Percentiles rank a stretch among this genome's conserved stretches.
Evolutionary conservation across 2,329 filamentous ascomycete species (phyloP).

Genomic region (Calonectria pteridis): DNA sequence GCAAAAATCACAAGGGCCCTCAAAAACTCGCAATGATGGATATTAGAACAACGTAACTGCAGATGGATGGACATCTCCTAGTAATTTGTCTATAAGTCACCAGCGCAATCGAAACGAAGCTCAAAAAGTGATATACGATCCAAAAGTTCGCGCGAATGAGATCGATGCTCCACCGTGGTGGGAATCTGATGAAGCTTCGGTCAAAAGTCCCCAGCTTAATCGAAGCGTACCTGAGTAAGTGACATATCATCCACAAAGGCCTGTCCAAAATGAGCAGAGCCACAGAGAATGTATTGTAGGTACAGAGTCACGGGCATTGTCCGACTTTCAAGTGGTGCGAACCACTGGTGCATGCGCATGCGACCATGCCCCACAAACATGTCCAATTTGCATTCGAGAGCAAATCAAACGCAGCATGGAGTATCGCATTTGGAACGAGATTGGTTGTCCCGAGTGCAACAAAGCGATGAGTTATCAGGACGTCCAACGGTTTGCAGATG

Average conservation of each 20-base stretch:
- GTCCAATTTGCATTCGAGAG: background rate
- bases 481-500: background rate
- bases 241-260: background rate
- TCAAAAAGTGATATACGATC: background rate
- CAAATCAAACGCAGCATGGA: constrained; percentile 4
- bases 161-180: no score
- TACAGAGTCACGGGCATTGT: background rate
- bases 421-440: background rate
- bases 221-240: background rate
- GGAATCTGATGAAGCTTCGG: no score
- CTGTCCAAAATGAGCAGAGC: background rate
- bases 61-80: no score
- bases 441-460: constrained; percentile 1
- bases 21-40: background rate
- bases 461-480: background rate
- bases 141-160: no score
- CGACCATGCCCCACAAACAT: background rate
- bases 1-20: background rate
- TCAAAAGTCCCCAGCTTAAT: background rate
- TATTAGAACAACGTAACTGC: no score
- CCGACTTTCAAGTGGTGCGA: background rate
- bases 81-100: no score
- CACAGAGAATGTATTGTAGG: background rate
- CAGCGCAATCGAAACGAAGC: no score
- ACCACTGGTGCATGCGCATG: background rate